Evolutionary conservation across 208 protist species (phyloP), one percentile per base, ranked within the genome.

Genomic region (Crithidia sp.): DNA sequence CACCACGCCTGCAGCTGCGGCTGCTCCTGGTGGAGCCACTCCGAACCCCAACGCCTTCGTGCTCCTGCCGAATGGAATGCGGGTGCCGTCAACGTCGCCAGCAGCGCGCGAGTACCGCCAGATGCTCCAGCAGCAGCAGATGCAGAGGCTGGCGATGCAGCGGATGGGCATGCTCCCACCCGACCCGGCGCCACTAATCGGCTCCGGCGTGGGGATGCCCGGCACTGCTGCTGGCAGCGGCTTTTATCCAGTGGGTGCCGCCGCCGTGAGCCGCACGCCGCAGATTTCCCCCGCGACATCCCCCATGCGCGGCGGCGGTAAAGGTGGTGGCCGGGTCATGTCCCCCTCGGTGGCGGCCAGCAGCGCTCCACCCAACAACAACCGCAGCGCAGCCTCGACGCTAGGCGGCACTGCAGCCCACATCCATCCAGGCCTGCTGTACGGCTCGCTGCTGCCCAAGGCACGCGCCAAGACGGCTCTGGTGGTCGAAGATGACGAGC

Each of bases 381-480:
- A 28, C 14, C 45, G 63, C 45, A 52, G 56, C 45, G 37, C 49
- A 17, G 54, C 19, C 14, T 52, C n/a, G 2, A 43, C 59, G 41
- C 59, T 43, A 12, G 53, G 50, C 5, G 65, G 59, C 3, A 57
- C 43, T 43, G 19, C n/a, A 7, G 55, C 63, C 5, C 80, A 71
- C 65, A 55, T 88, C 28, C 84, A 88, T 14, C 77, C 73, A 7
- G 84, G 84, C 2, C 78, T 89, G 10, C 73, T 89, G 40, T 89
- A 89, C 84, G 84, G 84, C 70, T 89, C 84, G 7, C 72, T 89
- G 13, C 84, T 89, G 7, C 84, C 84, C 14, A 84, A 76, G 39
- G 73, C 84, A 8, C 60, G 75, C 12, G 61, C 72, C 2, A 76
- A 81, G 59, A 89, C 84, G 19, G 80, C 84, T 12, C 58, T 89